These are phyloP conservation scores for Beauveria brongniartii DNA, from an alignment of 2,329 filamentous ascomycete species.

Conservation along the genomic window DNA sequence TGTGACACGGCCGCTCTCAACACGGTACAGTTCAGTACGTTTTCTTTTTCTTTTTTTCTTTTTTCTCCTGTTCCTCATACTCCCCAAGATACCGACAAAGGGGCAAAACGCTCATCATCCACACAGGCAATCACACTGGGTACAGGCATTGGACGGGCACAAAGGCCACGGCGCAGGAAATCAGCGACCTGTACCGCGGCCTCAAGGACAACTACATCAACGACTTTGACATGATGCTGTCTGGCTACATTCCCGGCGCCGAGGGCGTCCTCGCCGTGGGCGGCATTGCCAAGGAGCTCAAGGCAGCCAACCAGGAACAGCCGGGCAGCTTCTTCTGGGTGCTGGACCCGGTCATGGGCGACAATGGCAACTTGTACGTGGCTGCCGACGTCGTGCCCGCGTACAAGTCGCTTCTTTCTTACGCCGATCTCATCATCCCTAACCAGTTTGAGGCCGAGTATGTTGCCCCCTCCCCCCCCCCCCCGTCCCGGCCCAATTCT, in stretches of 20 bases:
- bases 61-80: neutral
- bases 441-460: slow-evolving; percentile 98
- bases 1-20: slow-evolving; percentile 93
- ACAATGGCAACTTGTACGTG: slow-evolving; percentile 87
- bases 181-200: slow-evolving; percentile 75
- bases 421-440: slow-evolving; percentile 86
- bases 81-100: neutral
- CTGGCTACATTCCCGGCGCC: slow-evolving; percentile 87
- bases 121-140: slow-evolving; percentile 83
- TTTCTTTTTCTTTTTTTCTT: too few relatives aligned
- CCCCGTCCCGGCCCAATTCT: neutral
- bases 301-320: slow-evolving; percentile 50
- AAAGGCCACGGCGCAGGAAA: slow-evolving; percentile 71
- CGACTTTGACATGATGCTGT: slow-evolving; percentile 88
- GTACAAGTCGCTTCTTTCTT: slow-evolving; percentile 69
- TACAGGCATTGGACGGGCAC: slow-evolving; percentile 86
- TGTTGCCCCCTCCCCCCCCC: neutral
- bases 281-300: slow-evolving; percentile 72
- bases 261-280: slow-evolving; percentile 78
- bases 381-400: slow-evolving; percentile 84
- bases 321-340: slow-evolving; percentile 92
- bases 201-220: slow-evolving; percentile 76
- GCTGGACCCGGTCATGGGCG: slow-evolving; percentile 96
- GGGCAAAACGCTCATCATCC: neutral
- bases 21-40: slow-evolving; percentile 89